Conservation (phyloP, 345 rosid species). For the Rhodomyrtus tomentosa region DNA sequence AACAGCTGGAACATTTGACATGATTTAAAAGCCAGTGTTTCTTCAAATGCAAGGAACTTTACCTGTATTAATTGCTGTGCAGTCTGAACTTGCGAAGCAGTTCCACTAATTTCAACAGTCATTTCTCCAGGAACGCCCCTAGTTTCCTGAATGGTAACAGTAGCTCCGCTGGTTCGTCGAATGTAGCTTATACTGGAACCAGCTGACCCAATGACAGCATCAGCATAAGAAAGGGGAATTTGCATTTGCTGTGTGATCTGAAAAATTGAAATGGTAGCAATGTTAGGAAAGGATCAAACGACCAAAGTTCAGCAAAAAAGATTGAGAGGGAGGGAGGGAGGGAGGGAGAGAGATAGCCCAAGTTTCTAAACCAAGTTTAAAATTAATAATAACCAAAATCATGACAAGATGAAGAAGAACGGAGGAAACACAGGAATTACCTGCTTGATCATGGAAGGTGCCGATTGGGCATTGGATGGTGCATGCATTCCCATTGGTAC, state of each 20-base stretch:
- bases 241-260: constrained; percentile 93
- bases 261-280: neutral
- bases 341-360: neutral
- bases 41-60: constrained; percentile 2
- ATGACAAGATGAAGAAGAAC: neutral
- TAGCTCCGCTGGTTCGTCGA: constrained; percentile 94
- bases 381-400: neutral
- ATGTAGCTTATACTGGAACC: constrained; percentile 96
- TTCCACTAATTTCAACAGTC: constrained; percentile 98
- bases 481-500: constrained; percentile 65
- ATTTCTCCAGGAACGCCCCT: constrained; percentile 96
- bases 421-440: constrained; percentile 14
- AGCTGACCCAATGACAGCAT: constrained; percentile 95
- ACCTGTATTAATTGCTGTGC: constrained; percentile 97
- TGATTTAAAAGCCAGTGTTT: neutral
- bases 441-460: constrained; percentile 95
- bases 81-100: constrained; percentile 92
- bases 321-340: neutral
- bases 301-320: neutral
- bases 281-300: neutral
- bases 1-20: neutral
- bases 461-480: constrained; percentile 45
- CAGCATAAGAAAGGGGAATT: constrained; percentile 84
- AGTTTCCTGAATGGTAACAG: constrained; percentile 92
- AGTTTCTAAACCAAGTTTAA: neutral